These are phyloP conservation scores for Phytophthora rubi DNA, from an alignment of 352 stramenopile genomes.

Conservation along the genomic window DNA sequence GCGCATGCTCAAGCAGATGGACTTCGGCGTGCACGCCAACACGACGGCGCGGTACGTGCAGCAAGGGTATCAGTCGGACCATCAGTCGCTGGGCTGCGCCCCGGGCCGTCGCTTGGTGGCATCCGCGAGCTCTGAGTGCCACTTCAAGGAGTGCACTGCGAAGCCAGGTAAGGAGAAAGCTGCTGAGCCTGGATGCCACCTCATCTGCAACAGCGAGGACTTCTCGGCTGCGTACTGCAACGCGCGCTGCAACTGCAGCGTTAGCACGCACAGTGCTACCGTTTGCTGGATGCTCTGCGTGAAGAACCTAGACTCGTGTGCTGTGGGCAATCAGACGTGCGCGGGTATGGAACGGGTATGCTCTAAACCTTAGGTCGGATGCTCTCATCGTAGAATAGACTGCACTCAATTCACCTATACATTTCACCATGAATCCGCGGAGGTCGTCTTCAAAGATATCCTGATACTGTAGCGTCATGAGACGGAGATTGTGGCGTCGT, in stretches of 20 bases:
- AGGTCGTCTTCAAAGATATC: not conserved
- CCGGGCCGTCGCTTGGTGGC: slow-evolving; percentile 45
- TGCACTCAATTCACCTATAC: too few species aligned
- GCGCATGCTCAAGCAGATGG: slow-evolving; percentile 55
- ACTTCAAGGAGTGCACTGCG: slow-evolving; percentile 37
- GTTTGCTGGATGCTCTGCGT: slow-evolving; percentile 63
- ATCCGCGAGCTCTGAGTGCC: slow-evolving; percentile 39
- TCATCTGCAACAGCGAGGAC: slow-evolving; percentile 47
- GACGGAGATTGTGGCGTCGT: slow-evolving; percentile 12
- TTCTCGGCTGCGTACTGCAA: slow-evolving; percentile 16
- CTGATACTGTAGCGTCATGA: too few species aligned
- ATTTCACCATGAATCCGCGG: too few species aligned
- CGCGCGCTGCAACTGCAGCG: slow-evolving; percentile 24
- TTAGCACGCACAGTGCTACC: slow-evolving; percentile 22
- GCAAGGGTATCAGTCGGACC: slow-evolving; percentile 33
- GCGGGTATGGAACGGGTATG: slow-evolving; percentile 39
- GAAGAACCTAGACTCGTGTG: slow-evolving; percentile 41
- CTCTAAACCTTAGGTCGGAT: not conserved
- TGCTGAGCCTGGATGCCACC: slow-evolving; percentile 22
- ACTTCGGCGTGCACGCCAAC: slow-evolving; percentile 53
- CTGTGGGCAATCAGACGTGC: slow-evolving; percentile 37
- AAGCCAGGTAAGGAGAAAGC: slow-evolving; percentile 18
- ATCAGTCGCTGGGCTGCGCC: slow-evolving; percentile 46
- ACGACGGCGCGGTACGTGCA: slow-evolving; percentile 43
- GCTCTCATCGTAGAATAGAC: too few species aligned